These are phyloP conservation scores for Elaeagnus macrophylla DNA, from an alignment of 306 rosid genomes.

Conservation along the genomic window DNA sequence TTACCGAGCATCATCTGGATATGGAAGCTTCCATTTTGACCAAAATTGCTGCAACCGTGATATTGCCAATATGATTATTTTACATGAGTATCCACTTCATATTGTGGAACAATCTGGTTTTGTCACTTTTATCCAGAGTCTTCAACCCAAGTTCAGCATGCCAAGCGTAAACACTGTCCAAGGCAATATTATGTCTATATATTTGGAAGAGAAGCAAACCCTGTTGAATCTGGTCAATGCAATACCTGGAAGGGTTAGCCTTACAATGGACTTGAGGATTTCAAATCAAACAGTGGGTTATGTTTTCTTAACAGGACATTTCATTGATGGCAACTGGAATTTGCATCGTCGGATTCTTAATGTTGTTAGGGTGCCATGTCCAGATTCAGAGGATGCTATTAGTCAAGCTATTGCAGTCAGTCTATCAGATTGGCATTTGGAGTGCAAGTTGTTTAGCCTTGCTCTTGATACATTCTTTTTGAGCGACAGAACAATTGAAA, in stretches of 20 bases:
- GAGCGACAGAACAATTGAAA: constrained; percentile 44
- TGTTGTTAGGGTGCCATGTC: constrained; percentile 54
- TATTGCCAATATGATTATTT: constrained; percentile 67
- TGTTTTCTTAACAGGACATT: constrained; percentile 71
- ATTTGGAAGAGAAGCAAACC: constrained; percentile 54
- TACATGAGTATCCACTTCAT: constrained; percentile 85
- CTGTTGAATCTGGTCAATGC: constrained; percentile 47
- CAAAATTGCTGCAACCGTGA: constrained; percentile 55
- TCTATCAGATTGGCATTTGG: constrained; percentile 75
- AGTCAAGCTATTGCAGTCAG: constrained; percentile 48
- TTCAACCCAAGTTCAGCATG: constrained; percentile 69
- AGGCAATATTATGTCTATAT: constrained; percentile 46
- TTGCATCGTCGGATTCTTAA: constrained; percentile 60
- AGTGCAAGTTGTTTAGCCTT: constrained; percentile 53
- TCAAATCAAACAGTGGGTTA: constrained; percentile 54
- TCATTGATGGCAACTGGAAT: constrained; percentile 73
- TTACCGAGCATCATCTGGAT: constrained; percentile 28
- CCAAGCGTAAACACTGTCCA: constrained; percentile 34
- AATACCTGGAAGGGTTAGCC: constrained; percentile 69
- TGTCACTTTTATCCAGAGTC: constrained; percentile 43
- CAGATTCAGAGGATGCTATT: constrained; percentile 46
- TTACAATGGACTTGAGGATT: constrained; percentile 69
- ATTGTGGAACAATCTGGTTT: constrained; percentile 75
- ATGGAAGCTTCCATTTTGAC: constrained; percentile 43
- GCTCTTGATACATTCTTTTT: constrained; percentile 56